These are phyloP conservation scores for Helicocarpus griseus DNA, from an alignment of 2,329 filamentous ascomycete genomes.

Conservation along the genomic window DNA sequence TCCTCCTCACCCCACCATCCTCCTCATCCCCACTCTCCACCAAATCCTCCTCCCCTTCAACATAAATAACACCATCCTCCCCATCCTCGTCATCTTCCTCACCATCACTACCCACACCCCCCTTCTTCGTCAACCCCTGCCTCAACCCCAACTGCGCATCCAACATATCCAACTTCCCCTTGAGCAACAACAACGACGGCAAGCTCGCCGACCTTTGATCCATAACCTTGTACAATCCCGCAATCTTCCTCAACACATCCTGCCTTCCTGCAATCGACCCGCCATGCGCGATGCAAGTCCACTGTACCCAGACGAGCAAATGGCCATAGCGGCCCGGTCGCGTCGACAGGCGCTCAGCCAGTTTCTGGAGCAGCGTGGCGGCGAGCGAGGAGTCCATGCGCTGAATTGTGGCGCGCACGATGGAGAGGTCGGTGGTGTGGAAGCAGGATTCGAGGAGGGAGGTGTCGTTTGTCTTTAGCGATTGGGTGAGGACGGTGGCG, in stretches of 20 bases:
- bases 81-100: conserved; percentile 52
- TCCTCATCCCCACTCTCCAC: conserved; percentile 36
- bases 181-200: conserved; percentile 72
- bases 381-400: conserved; percentile 79
- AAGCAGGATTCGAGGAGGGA: conserved; percentile 88
- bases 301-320: conserved; percentile 92
- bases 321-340: conserved; percentile 81
- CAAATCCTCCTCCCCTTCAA: conserved; percentile 67
- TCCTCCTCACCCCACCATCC: conserved; percentile 32
- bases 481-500: conserved; percentile 85
- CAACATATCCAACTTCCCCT: conserved; percentile 91
- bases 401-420: conserved; percentile 81
- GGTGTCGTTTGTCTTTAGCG: conserved; percentile 82
- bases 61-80: conserved; percentile 70
- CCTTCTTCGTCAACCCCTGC: conserved; percentile 52
- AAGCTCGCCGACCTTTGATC: conserved; percentile 77
- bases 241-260: conserved; percentile 69
- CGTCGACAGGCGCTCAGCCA: conserved; percentile 77
- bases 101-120: conserved; percentile 39
- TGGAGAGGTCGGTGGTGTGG: conserved; percentile 63
- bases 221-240: conserved; percentile 73
- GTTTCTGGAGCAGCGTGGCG: conserved; percentile 64
- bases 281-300: conserved; percentile 85
- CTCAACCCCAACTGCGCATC: conserved; percentile 80
- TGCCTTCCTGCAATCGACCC: conserved; percentile 80